These are phyloP conservation scores for Phaeotremella fagi DNA, from an alignment of 768 basidiomycete species.

Conservation along the genomic window DNA sequence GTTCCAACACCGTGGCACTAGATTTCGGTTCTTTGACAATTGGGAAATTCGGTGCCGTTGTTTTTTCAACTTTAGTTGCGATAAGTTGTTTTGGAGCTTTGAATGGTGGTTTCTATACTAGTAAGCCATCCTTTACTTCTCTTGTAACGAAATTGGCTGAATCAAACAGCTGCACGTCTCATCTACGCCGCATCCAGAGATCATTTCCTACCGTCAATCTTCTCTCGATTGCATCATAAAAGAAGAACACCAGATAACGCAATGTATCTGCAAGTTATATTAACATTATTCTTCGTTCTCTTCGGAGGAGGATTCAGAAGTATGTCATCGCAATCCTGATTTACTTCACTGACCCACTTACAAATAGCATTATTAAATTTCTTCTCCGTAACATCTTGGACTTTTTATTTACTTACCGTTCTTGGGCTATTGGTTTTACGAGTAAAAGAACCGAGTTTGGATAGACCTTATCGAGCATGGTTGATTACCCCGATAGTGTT, in stretches of 20 bases:
- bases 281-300: slow-evolving; percentile 71
- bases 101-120: slow-evolving; percentile 58
- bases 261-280: slow-evolving; percentile 66
- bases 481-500: slow-evolving; percentile 84
- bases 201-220: slow-evolving; percentile 75
- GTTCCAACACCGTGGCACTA: slow-evolving; percentile 52
- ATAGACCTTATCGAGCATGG: slow-evolving; percentile 89
- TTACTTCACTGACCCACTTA: neutral
- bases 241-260: slow-evolving; percentile 86
- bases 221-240: slow-evolving; percentile 68
- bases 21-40: slow-evolving; percentile 87
- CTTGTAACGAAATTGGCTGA: neutral
- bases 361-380: slow-evolving; percentile 70
- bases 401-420: slow-evolving; percentile 50
- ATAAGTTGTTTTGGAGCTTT: slow-evolving; percentile 93
- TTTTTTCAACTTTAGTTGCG: slow-evolving; percentile 87
- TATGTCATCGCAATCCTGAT: slow-evolving; percentile 4
- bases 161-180: slow-evolving; percentile 73
- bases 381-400: slow-evolving; percentile 50
- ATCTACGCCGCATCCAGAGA: slow-evolving; percentile 86
- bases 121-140: slow-evolving; percentile 4
- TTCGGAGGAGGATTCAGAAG: slow-evolving; percentile 82
- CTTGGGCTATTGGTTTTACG: slow-evolving; percentile 81
- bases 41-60: slow-evolving; percentile 74
- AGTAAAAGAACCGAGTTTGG: slow-evolving; percentile 81